phyloP scores from a whole-genome alignment of 208 protist genomes.

The Acanthamoeba rhysodes region DNA sequence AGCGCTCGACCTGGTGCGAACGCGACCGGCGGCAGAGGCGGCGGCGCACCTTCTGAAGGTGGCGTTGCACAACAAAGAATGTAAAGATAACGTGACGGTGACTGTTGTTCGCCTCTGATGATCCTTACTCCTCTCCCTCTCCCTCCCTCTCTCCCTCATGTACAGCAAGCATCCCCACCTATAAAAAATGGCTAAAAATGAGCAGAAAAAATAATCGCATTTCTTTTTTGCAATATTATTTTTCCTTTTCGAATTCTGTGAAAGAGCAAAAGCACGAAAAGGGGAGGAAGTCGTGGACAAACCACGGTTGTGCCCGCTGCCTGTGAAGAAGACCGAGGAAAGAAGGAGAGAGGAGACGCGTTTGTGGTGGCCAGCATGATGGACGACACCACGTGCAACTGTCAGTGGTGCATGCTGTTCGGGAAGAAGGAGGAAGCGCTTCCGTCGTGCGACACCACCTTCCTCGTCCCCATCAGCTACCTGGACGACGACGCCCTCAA shows the following conservation, averaged over 20 bases:
- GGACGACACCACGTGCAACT: not conserved
- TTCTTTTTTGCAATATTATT: no score
- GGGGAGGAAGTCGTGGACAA: no score
- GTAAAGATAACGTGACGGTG: constrained; percentile 61
- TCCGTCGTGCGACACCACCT: constrained; percentile 62
- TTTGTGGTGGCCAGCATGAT: not conserved
- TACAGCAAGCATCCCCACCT: no score
- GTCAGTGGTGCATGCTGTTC: constrained; percentile 33
- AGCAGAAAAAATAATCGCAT: no score
- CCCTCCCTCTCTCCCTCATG: no score
- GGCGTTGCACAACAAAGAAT: constrained; percentile 50
- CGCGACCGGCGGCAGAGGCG: constrained; percentile 1
- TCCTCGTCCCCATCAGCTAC: constrained; percentile 27
- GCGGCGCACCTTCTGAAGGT: constrained; percentile 32
- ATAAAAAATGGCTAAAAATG: no score
- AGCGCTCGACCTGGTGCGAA: constrained; percentile 13
- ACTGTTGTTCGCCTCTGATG: constrained; percentile 46
- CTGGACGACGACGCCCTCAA: constrained; percentile 3
- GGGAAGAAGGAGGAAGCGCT: constrained; percentile 40
- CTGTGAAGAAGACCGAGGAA: no score
- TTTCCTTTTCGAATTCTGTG: no score
- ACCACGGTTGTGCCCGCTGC: no score
- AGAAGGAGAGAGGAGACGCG: no score
- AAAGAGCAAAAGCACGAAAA: no score
- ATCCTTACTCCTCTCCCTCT: no score